These are phyloP conservation scores for Trichosporon inkin DNA, from an alignment of 1,284 basidiomycete genomes.

Conservation along the genomic window DNA sequence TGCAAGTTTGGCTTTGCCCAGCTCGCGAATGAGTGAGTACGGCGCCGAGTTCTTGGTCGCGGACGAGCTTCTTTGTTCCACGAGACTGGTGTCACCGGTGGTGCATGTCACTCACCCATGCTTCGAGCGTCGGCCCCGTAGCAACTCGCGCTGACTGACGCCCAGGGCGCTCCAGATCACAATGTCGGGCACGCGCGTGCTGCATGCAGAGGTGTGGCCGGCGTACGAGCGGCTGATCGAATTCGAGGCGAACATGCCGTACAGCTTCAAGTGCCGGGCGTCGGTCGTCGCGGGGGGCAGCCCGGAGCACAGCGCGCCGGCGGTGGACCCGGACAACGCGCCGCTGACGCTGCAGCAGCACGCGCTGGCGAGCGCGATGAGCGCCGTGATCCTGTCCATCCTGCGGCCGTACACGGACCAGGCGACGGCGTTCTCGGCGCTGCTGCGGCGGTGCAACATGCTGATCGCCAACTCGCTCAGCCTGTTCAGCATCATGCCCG, in stretches of 20 bases:
- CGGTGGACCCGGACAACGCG: neutral
- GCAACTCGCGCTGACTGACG: neutral
- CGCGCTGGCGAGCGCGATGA: neutral
- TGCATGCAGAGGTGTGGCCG: neutral
- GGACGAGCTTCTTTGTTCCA: too few relatives aligned
- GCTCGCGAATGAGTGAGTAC: slow-evolving; percentile 3
- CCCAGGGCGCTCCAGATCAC: neutral
- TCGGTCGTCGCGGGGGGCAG: neutral
- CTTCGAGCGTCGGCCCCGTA: too few relatives aligned
- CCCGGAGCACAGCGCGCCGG: slow-evolving; percentile 1
- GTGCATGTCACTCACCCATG: too few relatives aligned
- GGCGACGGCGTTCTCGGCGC: neutral
- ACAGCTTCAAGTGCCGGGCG: slow-evolving; percentile 1
- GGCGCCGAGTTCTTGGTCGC: too few relatives aligned
- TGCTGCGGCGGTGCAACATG: slow-evolving; percentile 4
- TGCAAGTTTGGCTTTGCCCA: slow-evolving; percentile 1
- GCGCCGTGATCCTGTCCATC: neutral
- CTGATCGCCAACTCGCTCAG: neutral
- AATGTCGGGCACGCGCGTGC: neutral
- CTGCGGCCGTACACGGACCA: slow-evolving; percentile 1
- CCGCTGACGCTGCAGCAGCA: slow-evolving; percentile 2
- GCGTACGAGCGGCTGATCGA: slow-evolving; percentile 4
- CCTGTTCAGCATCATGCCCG: slow-evolving; percentile 1
- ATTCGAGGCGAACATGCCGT: slow-evolving; percentile 3
- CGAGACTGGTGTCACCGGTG: too few relatives aligned